Conservation (phyloP, 768 basidiomycete genomes). For the Gymnopilus dilepis region DNA sequence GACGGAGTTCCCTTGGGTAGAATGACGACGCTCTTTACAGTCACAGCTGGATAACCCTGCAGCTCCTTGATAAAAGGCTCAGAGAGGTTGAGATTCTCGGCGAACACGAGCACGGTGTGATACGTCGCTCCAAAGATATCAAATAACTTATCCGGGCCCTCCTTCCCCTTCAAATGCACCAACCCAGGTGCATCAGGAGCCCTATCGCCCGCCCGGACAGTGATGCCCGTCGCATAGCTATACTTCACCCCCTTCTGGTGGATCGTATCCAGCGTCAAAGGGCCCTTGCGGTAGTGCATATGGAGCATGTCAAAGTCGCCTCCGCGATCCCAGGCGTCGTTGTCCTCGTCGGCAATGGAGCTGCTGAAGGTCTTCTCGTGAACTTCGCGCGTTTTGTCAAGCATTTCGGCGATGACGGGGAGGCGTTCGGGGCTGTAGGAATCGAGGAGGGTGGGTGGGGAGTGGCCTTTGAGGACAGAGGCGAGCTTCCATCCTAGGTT, state of each 20-base stretch:
- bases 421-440: conserved; percentile 39
- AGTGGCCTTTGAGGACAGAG: conserved; percentile 34
- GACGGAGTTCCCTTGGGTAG: neutral
- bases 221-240: conserved; percentile 31
- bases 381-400: conserved; percentile 32
- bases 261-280: conserved; percentile 47
- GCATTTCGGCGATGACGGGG: conserved; percentile 43
- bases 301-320: conserved; percentile 46
- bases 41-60: neutral
- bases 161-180: conserved; percentile 4
- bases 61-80: neutral
- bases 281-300: conserved; percentile 57
- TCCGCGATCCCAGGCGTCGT: conserved; percentile 8
- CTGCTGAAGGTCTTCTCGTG: conserved; percentile 16
- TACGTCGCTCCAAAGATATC: conserved; percentile 34
- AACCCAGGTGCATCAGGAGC: conserved; percentile 48
- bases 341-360: conserved; percentile 15
- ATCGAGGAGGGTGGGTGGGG: conserved; percentile 33
- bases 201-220: conserved; percentile 46
- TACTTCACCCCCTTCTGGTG: conserved; percentile 25
- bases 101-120: conserved; percentile 42
- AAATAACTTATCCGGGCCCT: conserved; percentile 17
- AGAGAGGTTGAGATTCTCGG: conserved; percentile 8
- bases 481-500: conserved; percentile 45
- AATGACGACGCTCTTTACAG: conserved; percentile 7